A percentile compares a stretch with the other conserved stretches of the same genome.
phyloP scores from a whole-genome alignment of 2,329 filamentous ascomycete species.

The Truncatella angustata region DNA sequence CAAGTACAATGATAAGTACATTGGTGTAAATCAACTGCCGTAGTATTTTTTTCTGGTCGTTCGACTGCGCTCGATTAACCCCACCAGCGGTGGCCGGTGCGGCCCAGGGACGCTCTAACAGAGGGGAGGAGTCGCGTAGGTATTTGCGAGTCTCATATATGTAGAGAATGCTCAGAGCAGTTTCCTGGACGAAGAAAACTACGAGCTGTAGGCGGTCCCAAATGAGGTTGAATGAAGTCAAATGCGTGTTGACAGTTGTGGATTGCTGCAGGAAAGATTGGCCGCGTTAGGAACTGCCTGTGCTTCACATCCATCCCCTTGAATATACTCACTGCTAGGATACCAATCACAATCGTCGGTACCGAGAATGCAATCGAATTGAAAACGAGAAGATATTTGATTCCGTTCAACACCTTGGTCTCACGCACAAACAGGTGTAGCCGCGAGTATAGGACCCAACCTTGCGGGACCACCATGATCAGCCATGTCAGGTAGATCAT shows the following conservation, averaged over 20 bases:
- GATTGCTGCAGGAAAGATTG: background rate
- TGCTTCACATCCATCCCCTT: conserved; percentile 21
- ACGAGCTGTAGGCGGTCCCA: conserved; percentile 20
- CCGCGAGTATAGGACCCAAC: conserved; percentile 30
- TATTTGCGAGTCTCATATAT: conserved; percentile 23
- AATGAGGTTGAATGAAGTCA: background rate
- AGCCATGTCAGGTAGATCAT: conserved; percentile 29
- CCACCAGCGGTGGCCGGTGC: background rate
- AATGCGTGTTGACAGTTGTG: background rate
- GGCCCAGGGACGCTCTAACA: background rate
- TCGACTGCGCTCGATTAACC: background rate
- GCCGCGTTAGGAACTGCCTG: background rate
- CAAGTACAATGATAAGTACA: conserved; percentile 35
- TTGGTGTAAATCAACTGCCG: conserved; percentile 35
- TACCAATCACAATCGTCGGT: background rate
- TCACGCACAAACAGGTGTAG: conserved; percentile 27
- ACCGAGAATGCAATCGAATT: conserved; percentile 18
- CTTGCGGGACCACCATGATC: conserved; percentile 31
- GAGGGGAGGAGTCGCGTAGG: background rate
- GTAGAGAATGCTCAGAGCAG: conserved; percentile 26
- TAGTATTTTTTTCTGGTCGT: conserved; percentile 18
- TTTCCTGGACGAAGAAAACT: conserved; percentile 31
- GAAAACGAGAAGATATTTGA: conserved; percentile 21
- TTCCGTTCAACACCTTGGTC: conserved; percentile 19
- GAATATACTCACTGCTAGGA: conserved; percentile 22